Evolutionary conservation across 345 rosid genomes (phyloP).

Genomic region (Erodium maritimum): DNA sequence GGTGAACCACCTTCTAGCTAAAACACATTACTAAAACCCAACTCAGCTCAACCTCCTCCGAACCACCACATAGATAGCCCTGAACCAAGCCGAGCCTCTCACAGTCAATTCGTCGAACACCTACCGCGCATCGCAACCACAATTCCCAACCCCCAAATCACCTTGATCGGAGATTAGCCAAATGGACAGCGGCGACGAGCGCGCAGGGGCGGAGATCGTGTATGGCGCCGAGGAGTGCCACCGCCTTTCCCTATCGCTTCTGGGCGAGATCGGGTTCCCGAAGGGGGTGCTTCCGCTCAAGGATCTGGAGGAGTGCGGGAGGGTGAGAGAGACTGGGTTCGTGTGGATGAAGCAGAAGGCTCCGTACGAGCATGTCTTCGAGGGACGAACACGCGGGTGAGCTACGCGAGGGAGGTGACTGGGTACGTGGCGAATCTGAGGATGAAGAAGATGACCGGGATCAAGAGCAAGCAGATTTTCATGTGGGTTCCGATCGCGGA

Average conservation of each 20-base stretch:
- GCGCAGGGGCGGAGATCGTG: slow-evolving; percentile 65
- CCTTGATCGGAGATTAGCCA: background rate
- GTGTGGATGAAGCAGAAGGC: slow-evolving; percentile 88
- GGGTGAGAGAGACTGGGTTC: slow-evolving; percentile 64
- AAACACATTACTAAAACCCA: background rate
- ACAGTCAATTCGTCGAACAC: background rate
- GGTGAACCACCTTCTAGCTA: too few species aligned
- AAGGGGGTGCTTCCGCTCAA: slow-evolving; percentile 71
- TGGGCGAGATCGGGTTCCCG: slow-evolving; percentile 80
- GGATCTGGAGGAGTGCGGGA: slow-evolving; percentile 82
- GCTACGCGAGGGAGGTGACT: slow-evolving; percentile 64
- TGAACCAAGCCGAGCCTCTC: background rate
- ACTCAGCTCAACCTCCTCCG: slow-evolving; percentile 15
- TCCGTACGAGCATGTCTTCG: slow-evolving; percentile 73
- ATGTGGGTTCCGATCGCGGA: slow-evolving; percentile 81
- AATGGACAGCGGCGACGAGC: slow-evolving; percentile 22
- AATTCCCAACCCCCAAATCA: too few species aligned
- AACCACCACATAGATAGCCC: slow-evolving; percentile 2
- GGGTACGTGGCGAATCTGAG: slow-evolving; percentile 61
- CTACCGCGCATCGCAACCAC: background rate
- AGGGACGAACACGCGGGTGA: slow-evolving; percentile 44
- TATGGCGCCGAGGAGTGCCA: slow-evolving; percentile 61
- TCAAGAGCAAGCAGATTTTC: slow-evolving; percentile 78
- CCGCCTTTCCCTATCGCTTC: slow-evolving; percentile 51
- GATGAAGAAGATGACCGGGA: slow-evolving; percentile 91